Evolutionary conservation across 805 yeast genomes (phyloP).

Genomic region (Metschnikowia arizonensis): DNA sequence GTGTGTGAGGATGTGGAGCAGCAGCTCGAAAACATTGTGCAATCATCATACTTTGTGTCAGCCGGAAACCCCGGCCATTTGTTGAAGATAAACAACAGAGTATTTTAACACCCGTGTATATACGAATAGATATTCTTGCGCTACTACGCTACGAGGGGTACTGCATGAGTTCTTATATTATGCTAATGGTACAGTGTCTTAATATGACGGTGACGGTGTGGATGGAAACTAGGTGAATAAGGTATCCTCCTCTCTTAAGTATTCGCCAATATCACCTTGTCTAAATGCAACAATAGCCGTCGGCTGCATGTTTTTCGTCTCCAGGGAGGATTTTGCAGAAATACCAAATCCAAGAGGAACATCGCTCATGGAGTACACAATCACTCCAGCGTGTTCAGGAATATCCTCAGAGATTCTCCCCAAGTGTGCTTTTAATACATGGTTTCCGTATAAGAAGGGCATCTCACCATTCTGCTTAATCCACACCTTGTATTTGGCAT

Average conservation of each 20-base stretch:
- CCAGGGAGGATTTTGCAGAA: conserved; percentile 85
- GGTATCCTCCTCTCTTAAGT: conserved; percentile 95
- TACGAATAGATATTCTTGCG: conserved; percentile 1
- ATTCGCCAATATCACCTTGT: conserved; percentile 97
- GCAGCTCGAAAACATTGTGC: conserved; percentile 27
- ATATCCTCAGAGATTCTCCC: conserved; percentile 97
- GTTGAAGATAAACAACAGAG: conserved; percentile 29
- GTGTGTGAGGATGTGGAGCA: conserved; percentile 20
- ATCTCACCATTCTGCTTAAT: conserved; percentile 96
- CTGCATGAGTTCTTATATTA: conserved; percentile 5
- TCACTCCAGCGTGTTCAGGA: conserved; percentile 96
- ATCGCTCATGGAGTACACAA: conserved; percentile 87
- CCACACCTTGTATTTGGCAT: conserved; percentile 94
- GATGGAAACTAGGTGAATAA: conserved; percentile 57
- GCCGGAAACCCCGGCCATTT: conserved; percentile 40
- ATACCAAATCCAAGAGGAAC: conserved; percentile 95
- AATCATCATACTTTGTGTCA: conserved; percentile 30
- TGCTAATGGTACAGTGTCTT: conserved; percentile 11
- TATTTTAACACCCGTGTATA: conserved; percentile 14
- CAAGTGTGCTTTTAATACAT: conserved; percentile 91
- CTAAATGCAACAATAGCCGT: conserved; percentile 93
- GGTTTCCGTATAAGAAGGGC: conserved; percentile 97
- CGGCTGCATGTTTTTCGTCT: conserved; percentile 84
- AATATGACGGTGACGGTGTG: background rate
- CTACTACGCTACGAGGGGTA: background rate